Evolutionary conservation across 306 rosid genomes (phyloP), one percentile per base, ranked within the genome.

Genomic region (Inga laurina): DNA sequence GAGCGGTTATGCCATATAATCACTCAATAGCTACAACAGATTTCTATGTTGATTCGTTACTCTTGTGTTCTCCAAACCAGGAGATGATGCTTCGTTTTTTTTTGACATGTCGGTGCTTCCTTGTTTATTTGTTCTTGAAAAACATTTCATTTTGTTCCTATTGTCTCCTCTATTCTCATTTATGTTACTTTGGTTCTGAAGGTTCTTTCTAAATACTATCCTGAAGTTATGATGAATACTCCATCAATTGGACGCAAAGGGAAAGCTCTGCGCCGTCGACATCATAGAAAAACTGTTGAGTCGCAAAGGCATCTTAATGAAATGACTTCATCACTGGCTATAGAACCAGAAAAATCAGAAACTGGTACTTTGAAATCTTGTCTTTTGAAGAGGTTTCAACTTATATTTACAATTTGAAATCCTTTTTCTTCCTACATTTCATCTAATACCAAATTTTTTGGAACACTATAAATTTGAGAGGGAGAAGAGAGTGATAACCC

Each of bases 211-310:
- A 82, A 84, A 74, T 87, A 92, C 83, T 89, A 91, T 85, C 98
- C 97, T 0, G 91, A 96, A 80, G 85, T 93, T 80, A 54, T 79
- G 51, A 82, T 35, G 78, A 83, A 82, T 54, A 87, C 85, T 84
- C 97, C 93, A 74, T 93, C 97, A 69, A 88, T 96, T 88, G 97
- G 99, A 68, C 98, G 97, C 61, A 97, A 92, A 85, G 98, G 99
- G 85, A 96, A 96, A 91, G 93, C 98, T 87, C 90, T 96, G 87
- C 97, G 94, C 37, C 91, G 93, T 75, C 87, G 82, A 82, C 90
- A 90, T 75, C 91, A 83, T 68, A 89, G 87, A 84, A 90, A 76
- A 74, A 52, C 43, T 68, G 49, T 69, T 18, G 84, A 84, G 83
- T 86, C 92, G 73, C 78, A 32, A 39, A 74, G 65, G 81, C 80